Conservation (phyloP, 768 basidiomycete genomes). For the Calocera cornea region DNA sequence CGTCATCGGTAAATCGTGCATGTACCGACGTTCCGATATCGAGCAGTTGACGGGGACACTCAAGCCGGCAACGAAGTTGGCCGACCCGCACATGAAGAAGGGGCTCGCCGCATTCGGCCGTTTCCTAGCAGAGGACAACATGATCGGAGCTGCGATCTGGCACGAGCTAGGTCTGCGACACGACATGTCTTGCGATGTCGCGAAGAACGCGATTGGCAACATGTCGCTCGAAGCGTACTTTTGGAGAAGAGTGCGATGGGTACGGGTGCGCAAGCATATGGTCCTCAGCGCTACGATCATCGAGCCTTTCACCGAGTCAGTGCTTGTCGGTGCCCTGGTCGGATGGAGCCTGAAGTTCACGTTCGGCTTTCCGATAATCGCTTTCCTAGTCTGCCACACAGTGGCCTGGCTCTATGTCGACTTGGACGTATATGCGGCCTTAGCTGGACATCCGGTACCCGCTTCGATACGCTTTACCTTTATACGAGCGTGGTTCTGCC, state of each 20-base stretch:
- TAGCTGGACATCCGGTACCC: slow-evolving; percentile 52
- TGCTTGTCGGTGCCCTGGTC: slow-evolving; percentile 55
- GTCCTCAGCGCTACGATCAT: slow-evolving; percentile 68
- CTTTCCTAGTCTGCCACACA: slow-evolving; percentile 44
- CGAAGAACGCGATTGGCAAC: slow-evolving; percentile 73
- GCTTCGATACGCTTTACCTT: slow-evolving; percentile 41
- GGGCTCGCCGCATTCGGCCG: slow-evolving; percentile 73
- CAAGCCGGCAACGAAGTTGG: slow-evolving; percentile 22
- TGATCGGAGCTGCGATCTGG: slow-evolving; percentile 87
- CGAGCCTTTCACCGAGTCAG: slow-evolving; percentile 86
- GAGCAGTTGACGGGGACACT: slow-evolving; percentile 58
- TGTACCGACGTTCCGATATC: slow-evolving; percentile 83
- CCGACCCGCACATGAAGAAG: slow-evolving; percentile 1
- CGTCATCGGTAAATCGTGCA: slow-evolving; percentile 90
- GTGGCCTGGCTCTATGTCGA: slow-evolving; percentile 62
- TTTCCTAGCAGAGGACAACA: slow-evolving; percentile 95
- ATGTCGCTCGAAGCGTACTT: slow-evolving; percentile 80
- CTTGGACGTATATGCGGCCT: slow-evolving; percentile 63
- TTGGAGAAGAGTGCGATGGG: slow-evolving; percentile 85
- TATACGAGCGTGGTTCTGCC: slow-evolving; percentile 57
- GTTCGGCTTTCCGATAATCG: slow-evolving; percentile 30
- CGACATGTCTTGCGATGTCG: slow-evolving; percentile 81
- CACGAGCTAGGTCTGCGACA: slow-evolving; percentile 82
- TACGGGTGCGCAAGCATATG: slow-evolving; percentile 93
- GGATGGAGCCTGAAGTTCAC: slow-evolving; percentile 38